Base-by-base conservation (phyloP, 306 rosid species). In the Clitoria ternatea region DNA sequence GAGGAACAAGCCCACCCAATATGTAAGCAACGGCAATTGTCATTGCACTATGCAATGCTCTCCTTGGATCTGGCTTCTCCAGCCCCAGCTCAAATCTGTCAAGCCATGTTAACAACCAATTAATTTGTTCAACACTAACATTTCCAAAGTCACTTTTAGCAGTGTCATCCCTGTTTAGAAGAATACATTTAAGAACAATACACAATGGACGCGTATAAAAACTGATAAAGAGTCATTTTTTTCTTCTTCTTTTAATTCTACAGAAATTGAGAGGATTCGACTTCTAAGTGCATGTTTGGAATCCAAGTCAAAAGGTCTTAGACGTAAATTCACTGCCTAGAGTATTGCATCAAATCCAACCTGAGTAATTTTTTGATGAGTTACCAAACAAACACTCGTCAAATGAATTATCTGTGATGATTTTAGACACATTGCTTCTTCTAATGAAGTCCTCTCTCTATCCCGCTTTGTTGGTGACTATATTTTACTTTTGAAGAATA, bases 31-130 rank as follows among this genome's bases (percentile, higher is more conserved):
- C 2, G 0, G 97, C 97, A 53, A 93, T 93, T 15, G 98, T 93
- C 61, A 85, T 11, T 17, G 97, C 97, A 73, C 98, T 93, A 9
- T 88, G 85, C 7, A 88, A 26, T 61, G 98, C 98, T 83, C 98
- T 93, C 73, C 82, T 88, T 49, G 98, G 98, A 72, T 93, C 94
- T 48, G 98, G 98, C 81, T 88, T 87, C 73, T 90, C 98, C 61
- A 93, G 70, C 67, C 98, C 97, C 50, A 93, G 83, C 69, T 93
- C 97, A 84, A 93, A 93, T 72, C 98, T 93, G 88, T 70, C 66
- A 62, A 2, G 2, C 22, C 19, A 44, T 33, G 20, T 3, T 33
- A 61, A 1, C 10, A 60, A 49, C 4, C 15, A 18, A 7, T 77
- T 60, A 68, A 17, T 50, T 13, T 49, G 32, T 32, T 60, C 49